Percentiles rank a stretch among this genome's conserved stretches.
phyloP scores from a whole-genome alignment of 2,329 filamentous ascomycete species.

The Alternaria ventricosa region DNA sequence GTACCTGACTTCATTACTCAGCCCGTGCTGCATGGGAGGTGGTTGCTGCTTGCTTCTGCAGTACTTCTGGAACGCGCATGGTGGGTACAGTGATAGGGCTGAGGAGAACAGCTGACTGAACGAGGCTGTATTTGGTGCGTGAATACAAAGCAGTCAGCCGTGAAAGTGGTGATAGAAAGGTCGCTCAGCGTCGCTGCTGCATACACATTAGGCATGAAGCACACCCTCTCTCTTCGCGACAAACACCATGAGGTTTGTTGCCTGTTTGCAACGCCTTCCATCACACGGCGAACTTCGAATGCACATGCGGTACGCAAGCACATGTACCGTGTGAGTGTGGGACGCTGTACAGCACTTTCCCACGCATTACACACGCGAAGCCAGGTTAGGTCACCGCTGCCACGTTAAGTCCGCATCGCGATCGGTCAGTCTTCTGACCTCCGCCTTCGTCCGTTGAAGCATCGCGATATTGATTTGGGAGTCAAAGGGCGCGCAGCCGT shows the following conservation, averaged over 20 bases:
- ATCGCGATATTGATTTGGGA: conserved; percentile 1
- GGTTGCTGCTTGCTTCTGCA: not conserved
- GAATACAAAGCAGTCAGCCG: conserved; percentile 11
- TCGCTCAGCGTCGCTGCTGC: conserved; percentile 5
- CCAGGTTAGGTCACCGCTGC: not conserved
- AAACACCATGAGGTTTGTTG: not conserved
- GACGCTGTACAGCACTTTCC: not conserved
- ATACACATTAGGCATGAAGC: not conserved
- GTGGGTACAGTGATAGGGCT: conserved; percentile 10
- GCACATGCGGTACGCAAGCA: not conserved
- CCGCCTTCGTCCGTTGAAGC: not conserved
- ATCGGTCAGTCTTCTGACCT: not conserved
- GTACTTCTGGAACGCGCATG: not conserved
- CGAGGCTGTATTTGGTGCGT: conserved; percentile 9
- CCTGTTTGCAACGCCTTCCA: not conserved
- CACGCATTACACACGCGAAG: not conserved
- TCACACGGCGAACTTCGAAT: not conserved
- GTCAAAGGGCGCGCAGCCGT: not conserved
- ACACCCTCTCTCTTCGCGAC: not conserved
- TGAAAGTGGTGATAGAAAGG: not conserved
- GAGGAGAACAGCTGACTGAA: conserved; percentile 15
- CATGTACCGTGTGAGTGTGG: not conserved
- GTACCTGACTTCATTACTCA: conserved; percentile 17
- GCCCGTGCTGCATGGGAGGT: conserved; percentile 2
- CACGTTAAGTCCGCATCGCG: not conserved